A percentile compares a stretch with the other conserved stretches of the same genome.
These are phyloP conservation scores for Sordariomycetes sp. DNA, from an alignment of 2,329 filamentous ascomycete species.

Conservation along the genomic window DNA sequence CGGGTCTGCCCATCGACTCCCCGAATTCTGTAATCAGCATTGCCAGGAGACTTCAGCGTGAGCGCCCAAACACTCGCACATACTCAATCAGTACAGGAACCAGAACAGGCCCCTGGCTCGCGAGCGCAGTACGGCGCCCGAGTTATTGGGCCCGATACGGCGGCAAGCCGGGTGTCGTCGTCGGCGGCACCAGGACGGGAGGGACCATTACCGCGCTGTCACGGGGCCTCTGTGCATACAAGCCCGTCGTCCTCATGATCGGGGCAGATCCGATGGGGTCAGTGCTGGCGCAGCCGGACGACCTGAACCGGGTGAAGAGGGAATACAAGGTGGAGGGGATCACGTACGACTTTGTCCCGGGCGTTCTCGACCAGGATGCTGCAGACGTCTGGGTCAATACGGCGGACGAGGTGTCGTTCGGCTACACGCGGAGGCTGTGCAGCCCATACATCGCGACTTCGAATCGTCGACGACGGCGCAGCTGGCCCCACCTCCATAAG, in stretches of 20 bases:
- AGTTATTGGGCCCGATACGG: slow-evolving; percentile 88
- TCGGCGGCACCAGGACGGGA: slow-evolving; percentile 89
- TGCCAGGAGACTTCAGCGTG: slow-evolving; percentile 76
- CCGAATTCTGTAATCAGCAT: slow-evolving; percentile 97
- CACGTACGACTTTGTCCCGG: slow-evolving; percentile 94
- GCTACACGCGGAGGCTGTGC: slow-evolving; percentile 62
- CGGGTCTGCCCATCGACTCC: slow-evolving; percentile 84
- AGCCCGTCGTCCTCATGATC: slow-evolving; percentile 70
- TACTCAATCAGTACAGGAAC: slow-evolving; percentile 93
- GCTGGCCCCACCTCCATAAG: too few species aligned
- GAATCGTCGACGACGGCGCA: too few species aligned
- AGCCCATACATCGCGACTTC: too few species aligned
- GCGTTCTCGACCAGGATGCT: slow-evolving; percentile 67
- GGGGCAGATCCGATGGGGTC: slow-evolving; percentile 89
- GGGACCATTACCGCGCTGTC: slow-evolving; percentile 90
- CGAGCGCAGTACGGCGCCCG: slow-evolving; percentile 86
- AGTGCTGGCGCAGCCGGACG: slow-evolving; percentile 70
- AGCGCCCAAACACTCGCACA: slow-evolving; percentile 94
- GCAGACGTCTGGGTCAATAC: slow-evolving; percentile 99
- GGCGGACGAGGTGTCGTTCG: slow-evolving; percentile 80
- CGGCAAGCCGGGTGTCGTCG: slow-evolving; percentile 67
- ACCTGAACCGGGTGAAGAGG: slow-evolving; percentile 64
- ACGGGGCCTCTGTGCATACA: slow-evolving; percentile 76
- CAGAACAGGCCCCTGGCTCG: slow-evolving; percentile 84
- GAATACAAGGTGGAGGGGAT: slow-evolving; percentile 99